Evolutionary conservation across 177 flowering plant genomes (phyloP).

Genomic region (Vitis hybrid): DNA sequence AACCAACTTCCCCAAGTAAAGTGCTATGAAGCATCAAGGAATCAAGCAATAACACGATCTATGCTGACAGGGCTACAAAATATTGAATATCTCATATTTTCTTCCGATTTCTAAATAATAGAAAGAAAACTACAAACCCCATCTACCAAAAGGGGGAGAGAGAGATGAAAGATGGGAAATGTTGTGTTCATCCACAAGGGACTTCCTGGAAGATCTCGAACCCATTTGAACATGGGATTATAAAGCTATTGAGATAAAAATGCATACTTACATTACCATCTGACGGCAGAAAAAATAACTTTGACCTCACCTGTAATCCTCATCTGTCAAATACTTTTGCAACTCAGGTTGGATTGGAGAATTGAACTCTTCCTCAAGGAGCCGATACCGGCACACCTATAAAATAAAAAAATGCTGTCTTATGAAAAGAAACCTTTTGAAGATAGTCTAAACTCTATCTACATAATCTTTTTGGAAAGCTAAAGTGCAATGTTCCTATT

Average conservation of each 20-base stretch:
- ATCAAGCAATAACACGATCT: no score
- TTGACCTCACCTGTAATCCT: slow-evolving; percentile 71
- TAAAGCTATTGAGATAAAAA: background rate
- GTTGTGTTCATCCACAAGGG: no score
- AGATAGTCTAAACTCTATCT: background rate
- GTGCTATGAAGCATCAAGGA: no score
- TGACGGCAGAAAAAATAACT: background rate
- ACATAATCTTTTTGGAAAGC: background rate
- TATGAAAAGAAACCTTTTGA: background rate
- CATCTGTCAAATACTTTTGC: slow-evolving; percentile 85
- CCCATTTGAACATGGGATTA: no score
- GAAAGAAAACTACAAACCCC: no score
- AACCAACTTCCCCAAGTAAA: background rate
- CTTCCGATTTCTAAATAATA: no score
- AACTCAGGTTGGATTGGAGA: slow-evolving; percentile 65
- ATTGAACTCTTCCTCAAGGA: slow-evolving; percentile 76
- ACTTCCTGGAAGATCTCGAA: background rate
- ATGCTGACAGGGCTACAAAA: no score
- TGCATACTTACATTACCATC: background rate
- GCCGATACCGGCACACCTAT: slow-evolving; percentile 90
- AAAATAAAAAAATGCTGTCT: slow-evolving; percentile 6
- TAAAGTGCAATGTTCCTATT: background rate
- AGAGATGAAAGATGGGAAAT: no score
- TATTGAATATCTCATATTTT: no score
- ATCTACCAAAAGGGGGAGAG: no score